phyloP scores from a whole-genome alignment of 2,329 filamentous ascomycete species.

The Cordyceps militaris region DNA sequence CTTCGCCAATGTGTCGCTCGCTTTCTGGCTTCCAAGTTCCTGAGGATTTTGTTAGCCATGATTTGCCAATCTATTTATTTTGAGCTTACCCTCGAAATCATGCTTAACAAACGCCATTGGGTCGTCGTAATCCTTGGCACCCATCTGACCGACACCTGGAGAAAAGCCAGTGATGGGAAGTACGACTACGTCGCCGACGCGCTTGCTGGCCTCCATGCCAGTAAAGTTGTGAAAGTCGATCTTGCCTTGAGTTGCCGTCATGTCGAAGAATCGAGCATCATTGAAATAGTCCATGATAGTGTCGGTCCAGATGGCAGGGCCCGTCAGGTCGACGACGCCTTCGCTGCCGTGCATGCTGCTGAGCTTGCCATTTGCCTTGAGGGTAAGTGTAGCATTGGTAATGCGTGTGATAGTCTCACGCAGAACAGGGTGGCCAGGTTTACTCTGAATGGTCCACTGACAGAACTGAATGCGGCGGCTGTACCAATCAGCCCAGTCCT shows the following conservation, averaged over 20 bases:
- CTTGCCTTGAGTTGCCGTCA: conserved; percentile 59
- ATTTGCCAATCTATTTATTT: background rate
- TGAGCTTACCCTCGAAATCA: conserved; percentile 74
- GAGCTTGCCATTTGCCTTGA: conserved; percentile 62
- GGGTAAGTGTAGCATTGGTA: conserved; percentile 69
- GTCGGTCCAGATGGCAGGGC: conserved; percentile 92
- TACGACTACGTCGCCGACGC: conserved; percentile 87
- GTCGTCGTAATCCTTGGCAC: conserved; percentile 77
- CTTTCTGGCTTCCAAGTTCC: conserved; percentile 71
- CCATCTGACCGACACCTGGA: conserved; percentile 90
- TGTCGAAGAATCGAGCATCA: conserved; percentile 80
- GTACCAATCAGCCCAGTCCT: conserved; percentile 94
- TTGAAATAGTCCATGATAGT: conserved; percentile 90
- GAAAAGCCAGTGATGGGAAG: conserved; percentile 96
- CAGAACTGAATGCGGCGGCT: conserved; percentile 95
- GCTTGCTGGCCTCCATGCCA: conserved; percentile 73
- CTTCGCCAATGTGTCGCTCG: conserved; percentile 60
- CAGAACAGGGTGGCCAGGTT: conserved; percentile 87
- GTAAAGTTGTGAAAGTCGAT: conserved; percentile 88
- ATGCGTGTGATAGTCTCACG: conserved; percentile 82
- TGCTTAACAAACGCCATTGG: conserved; percentile 98
- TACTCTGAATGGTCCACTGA: conserved; percentile 97
- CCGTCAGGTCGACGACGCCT: conserved; percentile 86
- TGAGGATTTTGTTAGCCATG: conserved; percentile 25
- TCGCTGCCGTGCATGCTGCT: conserved; percentile 50